These are phyloP conservation scores for Lolium rigidum DNA, from an alignment of 176 grass and related monocot genomes.

Conservation along the genomic window DNA sequence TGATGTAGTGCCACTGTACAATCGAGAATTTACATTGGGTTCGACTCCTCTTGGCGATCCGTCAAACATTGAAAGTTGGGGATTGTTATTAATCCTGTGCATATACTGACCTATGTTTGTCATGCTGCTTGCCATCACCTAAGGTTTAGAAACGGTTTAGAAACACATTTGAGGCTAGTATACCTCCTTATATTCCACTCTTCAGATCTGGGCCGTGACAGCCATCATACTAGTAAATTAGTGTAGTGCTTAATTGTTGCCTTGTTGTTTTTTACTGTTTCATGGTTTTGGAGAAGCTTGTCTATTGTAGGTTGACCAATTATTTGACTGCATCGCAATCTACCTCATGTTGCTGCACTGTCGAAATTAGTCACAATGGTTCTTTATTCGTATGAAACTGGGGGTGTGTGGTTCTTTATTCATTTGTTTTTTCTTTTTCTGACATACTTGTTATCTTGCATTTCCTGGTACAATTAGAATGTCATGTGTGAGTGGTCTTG, in stretches of 20 bases:
- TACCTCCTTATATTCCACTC: background rate
- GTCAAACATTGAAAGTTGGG: conserved; percentile 70
- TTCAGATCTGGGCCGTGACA: background rate
- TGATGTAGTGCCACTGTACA: conserved; percentile 66
- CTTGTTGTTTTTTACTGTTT: background rate
- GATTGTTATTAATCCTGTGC: conserved; percentile 35
- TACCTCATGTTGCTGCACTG: too few species aligned
- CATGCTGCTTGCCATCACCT: background rate
- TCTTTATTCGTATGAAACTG: too few species aligned
- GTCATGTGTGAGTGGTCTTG: too few species aligned
- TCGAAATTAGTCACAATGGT: too few species aligned
- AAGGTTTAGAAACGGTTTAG: background rate
- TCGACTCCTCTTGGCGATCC: conserved; percentile 78
- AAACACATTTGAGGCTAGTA: background rate
- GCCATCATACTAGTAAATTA: background rate
- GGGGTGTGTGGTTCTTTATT: too few species aligned
- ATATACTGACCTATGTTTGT: background rate
- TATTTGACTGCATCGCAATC: too few species aligned
- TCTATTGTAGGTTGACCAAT: too few species aligned
- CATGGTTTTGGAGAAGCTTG: background rate
- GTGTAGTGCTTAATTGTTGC: background rate
- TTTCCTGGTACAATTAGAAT: too few species aligned
- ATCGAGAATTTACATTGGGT: conserved; percentile 77
- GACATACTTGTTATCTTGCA: too few species aligned
- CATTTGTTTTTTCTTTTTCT: too few species aligned